Base-by-base conservation (phyloP, 2,329 filamentous ascomycete species). In the Trichoderma hamatum region DNA sequence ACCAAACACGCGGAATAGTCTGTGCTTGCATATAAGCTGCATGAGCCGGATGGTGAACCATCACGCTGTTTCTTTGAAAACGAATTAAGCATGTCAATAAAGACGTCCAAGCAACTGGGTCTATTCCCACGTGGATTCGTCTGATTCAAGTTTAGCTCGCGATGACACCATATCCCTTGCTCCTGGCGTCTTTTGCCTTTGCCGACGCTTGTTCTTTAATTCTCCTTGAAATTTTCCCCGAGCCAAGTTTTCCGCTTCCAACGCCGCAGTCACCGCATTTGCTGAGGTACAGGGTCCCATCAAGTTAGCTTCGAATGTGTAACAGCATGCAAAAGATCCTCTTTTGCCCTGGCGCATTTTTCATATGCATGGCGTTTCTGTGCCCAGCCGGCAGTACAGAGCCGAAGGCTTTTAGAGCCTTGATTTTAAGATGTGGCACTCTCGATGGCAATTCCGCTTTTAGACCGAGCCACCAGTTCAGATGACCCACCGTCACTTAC, bases 81-180 rank as follows among this genome's bases (percentile, higher is more conserved):
- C 34, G 49, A 58, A 19, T 34, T 43, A 56, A 66, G 63, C 51
- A 56, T 66, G 36, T 58, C 36, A 66, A 58, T 66, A 56, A 66
- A 36, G 36, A 46, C 46, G 32, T n/a, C 62, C 55, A n/a, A 39
- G 52, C 13, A 36, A 26, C 32, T 28, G 52, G 46, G 51, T 39
- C 56, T 30, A 54, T 52, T 60, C 43, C 64, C 66, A 68, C 66
- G 46, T 61, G 46, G 46, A 28, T 46, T 62, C 39, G 26, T n/a
- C 60, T 28, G 6, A 2, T 59, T 69, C 16, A 13, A 43, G 67
- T 14, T 24, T 68, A 68, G 66, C 34, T 24, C 46, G 21, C 46
- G 3, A 69, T 69, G 43, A 69, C 67, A 69, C 67, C 67, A 69
- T 69, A 49, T n/a, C 51, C 52, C 62, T 51, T 59, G 51, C 24